phyloP scores from a whole-genome alignment of 1,139 yeast species.

The Suhomyces bolitotheri region DNA sequence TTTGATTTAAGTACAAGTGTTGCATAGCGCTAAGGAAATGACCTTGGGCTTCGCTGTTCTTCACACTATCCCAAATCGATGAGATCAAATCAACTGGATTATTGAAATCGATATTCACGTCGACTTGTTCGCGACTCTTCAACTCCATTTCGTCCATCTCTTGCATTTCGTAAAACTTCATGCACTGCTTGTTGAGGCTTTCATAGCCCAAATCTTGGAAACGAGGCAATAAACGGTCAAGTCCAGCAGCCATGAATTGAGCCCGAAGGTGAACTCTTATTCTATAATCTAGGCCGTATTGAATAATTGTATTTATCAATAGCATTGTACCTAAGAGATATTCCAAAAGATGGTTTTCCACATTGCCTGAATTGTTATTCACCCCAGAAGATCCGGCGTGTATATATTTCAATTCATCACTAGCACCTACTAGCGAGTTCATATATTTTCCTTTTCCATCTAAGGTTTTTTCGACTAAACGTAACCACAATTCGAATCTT shows the following conservation, averaged over 20 bases:
- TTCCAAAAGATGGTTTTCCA: conserved; percentile 72
- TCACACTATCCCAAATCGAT: conserved; percentile 70
- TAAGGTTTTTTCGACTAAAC: conserved; percentile 67
- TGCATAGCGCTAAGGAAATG: conserved; percentile 78
- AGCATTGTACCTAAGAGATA: conserved; percentile 79
- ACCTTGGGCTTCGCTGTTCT: conserved; percentile 71
- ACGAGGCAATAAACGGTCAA: conserved; percentile 60
- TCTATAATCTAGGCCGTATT: conserved; percentile 62
- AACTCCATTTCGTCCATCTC: conserved; percentile 71
- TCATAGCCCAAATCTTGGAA: conserved; percentile 65
- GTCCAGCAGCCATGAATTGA: conserved; percentile 75
- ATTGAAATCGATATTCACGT: conserved; percentile 62
- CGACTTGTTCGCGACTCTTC: conserved; percentile 58
- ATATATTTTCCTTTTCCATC: conserved; percentile 82
- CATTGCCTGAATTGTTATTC: conserved; percentile 23
- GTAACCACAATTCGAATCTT: conserved; percentile 85
- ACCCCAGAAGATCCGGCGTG: conserved; percentile 48
- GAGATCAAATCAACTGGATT: conserved; percentile 74
- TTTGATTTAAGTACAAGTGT: conserved; percentile 73
- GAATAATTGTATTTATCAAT: conserved; percentile 70
- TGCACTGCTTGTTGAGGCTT: conserved; percentile 63
- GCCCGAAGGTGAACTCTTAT: conserved; percentile 76
- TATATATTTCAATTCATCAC: conserved; percentile 72
- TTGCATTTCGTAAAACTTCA: conserved; percentile 63
- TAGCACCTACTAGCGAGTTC: conserved; percentile 91